Percentiles rank a stretch among this genome's conserved stretches.
Evolutionary conservation across 805 yeast genomes (phyloP).

Genomic region (Ogataea populi-albae): DNA sequence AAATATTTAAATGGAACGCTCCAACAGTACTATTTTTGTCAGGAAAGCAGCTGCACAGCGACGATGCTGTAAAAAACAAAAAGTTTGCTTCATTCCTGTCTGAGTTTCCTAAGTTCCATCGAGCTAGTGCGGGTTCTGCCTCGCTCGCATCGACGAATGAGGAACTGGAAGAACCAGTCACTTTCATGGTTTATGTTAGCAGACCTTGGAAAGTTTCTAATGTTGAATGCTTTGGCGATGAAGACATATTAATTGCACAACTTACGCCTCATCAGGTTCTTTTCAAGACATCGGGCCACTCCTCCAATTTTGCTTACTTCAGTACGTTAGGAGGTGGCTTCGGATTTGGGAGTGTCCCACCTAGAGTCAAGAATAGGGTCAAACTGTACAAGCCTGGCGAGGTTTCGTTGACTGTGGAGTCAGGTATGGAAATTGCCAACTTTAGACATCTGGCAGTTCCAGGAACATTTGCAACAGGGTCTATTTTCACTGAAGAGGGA

Average conservation of each 20-base stretch:
- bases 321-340: constrained; percentile 74
- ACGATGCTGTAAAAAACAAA: constrained; percentile 37
- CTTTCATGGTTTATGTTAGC: constrained; percentile 62
- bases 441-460: constrained; percentile 68
- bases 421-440: constrained; percentile 73
- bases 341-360: constrained; percentile 77
- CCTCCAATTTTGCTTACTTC: constrained; percentile 52
- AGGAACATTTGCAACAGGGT: constrained; percentile 44
- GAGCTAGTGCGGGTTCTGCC: constrained; percentile 12
- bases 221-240: constrained; percentile 69
- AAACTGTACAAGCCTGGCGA: constrained; percentile 62
- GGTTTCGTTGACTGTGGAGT: constrained; percentile 75
- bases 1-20: constrained; percentile 85
- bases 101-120: constrained; percentile 43
- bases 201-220: constrained; percentile 79
- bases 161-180: constrained; percentile 36
- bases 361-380: constrained; percentile 45
- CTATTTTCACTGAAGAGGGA: constrained; percentile 19
- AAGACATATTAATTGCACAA: constrained; percentile 55
- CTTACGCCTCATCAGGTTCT: constrained; percentile 63
- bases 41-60: constrained; percentile 50
- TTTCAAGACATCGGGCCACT: constrained; percentile 32
- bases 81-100: constrained; percentile 51
- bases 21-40: constrained; percentile 71
- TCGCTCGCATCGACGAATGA: constrained; percentile 26